Conservation (phyloP, 2,329 filamentous ascomycete genomes). For the Monilinia laxa region DNA sequence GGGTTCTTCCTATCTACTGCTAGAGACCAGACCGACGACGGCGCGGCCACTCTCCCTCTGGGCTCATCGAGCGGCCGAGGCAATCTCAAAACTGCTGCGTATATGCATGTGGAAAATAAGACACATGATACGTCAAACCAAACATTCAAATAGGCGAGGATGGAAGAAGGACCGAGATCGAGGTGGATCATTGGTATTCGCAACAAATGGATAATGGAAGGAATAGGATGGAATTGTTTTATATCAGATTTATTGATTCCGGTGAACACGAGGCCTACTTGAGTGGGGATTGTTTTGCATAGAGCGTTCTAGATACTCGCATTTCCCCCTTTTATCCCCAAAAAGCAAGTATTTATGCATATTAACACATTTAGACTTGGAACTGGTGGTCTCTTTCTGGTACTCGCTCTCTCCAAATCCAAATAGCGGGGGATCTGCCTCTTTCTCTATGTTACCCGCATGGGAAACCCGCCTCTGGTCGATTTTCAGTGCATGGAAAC, state of each 20-base stretch:
- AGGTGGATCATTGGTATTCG: not conserved
- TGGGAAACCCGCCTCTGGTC: not conserved
- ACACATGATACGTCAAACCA: not conserved
- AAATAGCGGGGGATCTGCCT: slow-evolving; percentile 7
- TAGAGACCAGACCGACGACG: not conserved
- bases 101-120: not conserved
- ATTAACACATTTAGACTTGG: no score
- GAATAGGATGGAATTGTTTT: not conserved
- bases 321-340: not conserved
- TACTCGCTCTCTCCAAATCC: not conserved
- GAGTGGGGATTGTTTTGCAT: not conserved
- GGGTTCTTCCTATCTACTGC: no score
- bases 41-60: not conserved
- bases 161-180: not conserved
- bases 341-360: not conserved
- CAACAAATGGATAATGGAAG: slow-evolving; percentile 1
- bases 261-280: not conserved
- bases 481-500: not conserved
- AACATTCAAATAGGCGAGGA: not conserved
- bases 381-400: not conserved
- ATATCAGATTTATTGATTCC: not conserved
- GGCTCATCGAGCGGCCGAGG: not conserved
- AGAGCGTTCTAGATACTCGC: not conserved
- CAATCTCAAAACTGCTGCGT: not conserved
- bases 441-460: not conserved